Base-by-base conservation (phyloP, 164 flowering plant species). In the Cinnamomum chago region DNA sequence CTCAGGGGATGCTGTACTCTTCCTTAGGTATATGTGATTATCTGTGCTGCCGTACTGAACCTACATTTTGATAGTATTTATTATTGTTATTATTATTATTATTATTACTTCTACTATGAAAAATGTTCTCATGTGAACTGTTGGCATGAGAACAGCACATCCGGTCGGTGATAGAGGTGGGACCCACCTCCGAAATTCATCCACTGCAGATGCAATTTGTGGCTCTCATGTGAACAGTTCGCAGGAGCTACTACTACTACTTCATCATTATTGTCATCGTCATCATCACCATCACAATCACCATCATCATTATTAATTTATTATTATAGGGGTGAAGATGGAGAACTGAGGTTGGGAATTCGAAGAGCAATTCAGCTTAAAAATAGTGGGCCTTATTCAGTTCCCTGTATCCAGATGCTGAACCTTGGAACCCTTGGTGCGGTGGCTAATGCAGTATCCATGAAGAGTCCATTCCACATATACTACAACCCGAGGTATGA, bases 1-100 rank as follows among this genome's bases (percentile, higher is more conserved):
- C 20, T 92, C 93, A 66, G 97, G 99, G 62, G 99, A 96, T 84
- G 99, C 99, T 47, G 99, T 96, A 76, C 95, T 96, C 22, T 96
- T 94, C 78, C 91, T 94, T 0, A 92, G 97, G 99, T 96, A 83
- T 58, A n/a, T 55, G 5, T 55, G 20, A 55, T 55, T 20, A 55
- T 30, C 35, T 30, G 35, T 11, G 47, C 60, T 55, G 18, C 10
- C 25, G 11, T 12, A 18, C 67, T 55, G 17, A 14, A 11, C 20
- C 22, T 5, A 13, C 11, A 40, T 40, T 40, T 40, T 40, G 47
- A 40, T 40, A 40, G 18, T 74, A 22, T 62, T 62, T 28, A 15
- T 40, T 40, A 40, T 40, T 33, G 66, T 33, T 33, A 3, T 33
- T 33, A 33, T 33, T 33, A 3, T 33, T 33, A 33, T 33, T 33